Conservation (phyloP, 768 basidiomycete genomes). For the Russula earlei region DNA sequence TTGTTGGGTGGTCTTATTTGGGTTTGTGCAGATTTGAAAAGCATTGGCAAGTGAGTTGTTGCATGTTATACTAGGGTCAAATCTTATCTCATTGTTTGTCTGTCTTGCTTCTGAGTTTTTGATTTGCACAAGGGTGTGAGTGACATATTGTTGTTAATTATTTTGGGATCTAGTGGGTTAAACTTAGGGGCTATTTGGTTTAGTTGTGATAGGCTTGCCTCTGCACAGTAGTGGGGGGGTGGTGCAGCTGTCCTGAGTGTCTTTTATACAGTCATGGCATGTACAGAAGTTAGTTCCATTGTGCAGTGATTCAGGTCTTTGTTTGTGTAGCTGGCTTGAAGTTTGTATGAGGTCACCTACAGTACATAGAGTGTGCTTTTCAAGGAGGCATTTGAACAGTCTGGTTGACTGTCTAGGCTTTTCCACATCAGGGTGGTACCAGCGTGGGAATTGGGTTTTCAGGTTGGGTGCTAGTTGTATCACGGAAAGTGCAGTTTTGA, state of each 20-base stretch:
- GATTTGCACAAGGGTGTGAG: not conserved
- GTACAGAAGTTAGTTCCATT: too few species aligned
- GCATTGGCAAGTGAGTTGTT: not conserved
- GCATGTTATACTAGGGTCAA: too few species aligned
- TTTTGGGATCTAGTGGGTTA: too few species aligned
- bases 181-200: not conserved
- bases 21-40: not conserved
- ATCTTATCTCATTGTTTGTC: not conserved
- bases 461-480: not conserved
- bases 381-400: not conserved
- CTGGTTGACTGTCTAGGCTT: rapidly evolving
- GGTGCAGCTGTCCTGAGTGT: too few species aligned
- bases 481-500: not conserved
- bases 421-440: not conserved
- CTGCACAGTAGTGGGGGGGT: not conserved
- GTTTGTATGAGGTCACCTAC: not conserved
- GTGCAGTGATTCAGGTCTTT: too few species aligned
- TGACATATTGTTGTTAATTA: too few species aligned
- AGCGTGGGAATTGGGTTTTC: not conserved
- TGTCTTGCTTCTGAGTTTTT: not conserved
- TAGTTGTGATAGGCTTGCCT: not conserved
- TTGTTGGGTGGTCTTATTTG: not conserved
- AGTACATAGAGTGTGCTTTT: not conserved
- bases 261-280: too few species aligned
- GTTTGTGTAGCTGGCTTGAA: not conserved